These are phyloP conservation scores for Tuctoria greenei DNA, from an alignment of 176 grass and related monocot genomes.

Conservation along the genomic window DNA sequence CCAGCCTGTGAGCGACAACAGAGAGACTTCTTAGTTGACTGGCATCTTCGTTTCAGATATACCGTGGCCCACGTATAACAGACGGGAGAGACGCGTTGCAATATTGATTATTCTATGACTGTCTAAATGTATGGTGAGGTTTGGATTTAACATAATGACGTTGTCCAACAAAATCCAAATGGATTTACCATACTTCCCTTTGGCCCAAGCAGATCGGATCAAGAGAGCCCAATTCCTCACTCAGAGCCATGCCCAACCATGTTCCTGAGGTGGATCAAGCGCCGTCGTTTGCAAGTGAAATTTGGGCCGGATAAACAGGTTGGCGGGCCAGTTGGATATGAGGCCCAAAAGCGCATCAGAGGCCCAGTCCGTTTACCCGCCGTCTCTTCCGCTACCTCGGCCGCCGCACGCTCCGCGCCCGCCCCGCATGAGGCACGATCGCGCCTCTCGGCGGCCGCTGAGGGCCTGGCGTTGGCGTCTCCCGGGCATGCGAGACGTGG, in stretches of 20 bases:
- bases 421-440: no score
- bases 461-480: no score
- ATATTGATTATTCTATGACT: not conserved
- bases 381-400: not conserved
- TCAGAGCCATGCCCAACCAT: not conserved
- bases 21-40: not conserved
- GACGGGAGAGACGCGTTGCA: not conserved
- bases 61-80: not conserved
- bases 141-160: not conserved
- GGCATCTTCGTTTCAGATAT: conserved; percentile 18
- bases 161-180: not conserved
- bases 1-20: not conserved
- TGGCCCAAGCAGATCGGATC: no score
- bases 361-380: not conserved
- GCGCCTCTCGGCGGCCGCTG: no score
- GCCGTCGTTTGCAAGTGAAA: not conserved
- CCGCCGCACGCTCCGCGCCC: not conserved
- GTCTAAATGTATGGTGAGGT: no score
- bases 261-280: not conserved
- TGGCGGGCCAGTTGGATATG: not conserved
- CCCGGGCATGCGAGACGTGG: not conserved
- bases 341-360: not conserved
- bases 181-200: not conserved
- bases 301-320: not conserved
- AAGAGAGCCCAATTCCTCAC: not conserved